Evolutionary conservation across 2,329 filamentous ascomycete species (phyloP), one percentile per base, ranked within the genome.

Genomic region (Pezicula neosporulosa): DNA sequence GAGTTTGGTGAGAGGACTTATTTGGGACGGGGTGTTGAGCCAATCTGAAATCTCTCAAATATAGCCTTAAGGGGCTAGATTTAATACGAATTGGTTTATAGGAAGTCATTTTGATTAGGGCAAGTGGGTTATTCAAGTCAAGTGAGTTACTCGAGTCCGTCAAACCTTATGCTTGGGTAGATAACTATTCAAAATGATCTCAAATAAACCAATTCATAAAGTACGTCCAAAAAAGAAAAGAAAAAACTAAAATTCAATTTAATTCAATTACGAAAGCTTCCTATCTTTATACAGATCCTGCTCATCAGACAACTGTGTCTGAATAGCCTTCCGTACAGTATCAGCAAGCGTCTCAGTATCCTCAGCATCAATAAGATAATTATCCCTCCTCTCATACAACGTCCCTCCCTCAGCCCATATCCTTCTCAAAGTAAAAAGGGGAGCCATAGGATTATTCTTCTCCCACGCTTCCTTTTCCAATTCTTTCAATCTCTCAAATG

Each of bases 391-490:
- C 1, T 82, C 77, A 63, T 90, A 90, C 43, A 90, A 65, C 0
- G 87, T 90, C 1, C 84, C 83, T 0, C 87, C 87, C 60, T 87
- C 81, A 0, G 80, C 79, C 87, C 87, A 90, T 47, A 90, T 90
- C 16, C 87, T 72, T 43, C 83, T 72, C 57, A 90, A 68, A 0
- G 87, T 89, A 45, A 77, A 73, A 1, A 71, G 57, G 0, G 81
- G 81, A 1, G 83, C 83, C 16, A 63, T 54, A 0, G 82, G 75
- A 44, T 73, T 67, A 0, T 74, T 73, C 33, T 73, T 70, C 15
- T 74, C 73, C 81, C 83, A 88, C 0, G 77, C 75, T 62, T 81
- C 73, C 48, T 76, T 63, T 69, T 91, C 88, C 6, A 80, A 59
- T 35, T 75, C 66, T 44, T 74, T 74, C 30, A 90, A 63, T 42